Percentiles rank a stretch among this genome's conserved stretches.
Conservation (phyloP, 768 basidiomycete genomes). For the Suillus brevipes region DNA sequence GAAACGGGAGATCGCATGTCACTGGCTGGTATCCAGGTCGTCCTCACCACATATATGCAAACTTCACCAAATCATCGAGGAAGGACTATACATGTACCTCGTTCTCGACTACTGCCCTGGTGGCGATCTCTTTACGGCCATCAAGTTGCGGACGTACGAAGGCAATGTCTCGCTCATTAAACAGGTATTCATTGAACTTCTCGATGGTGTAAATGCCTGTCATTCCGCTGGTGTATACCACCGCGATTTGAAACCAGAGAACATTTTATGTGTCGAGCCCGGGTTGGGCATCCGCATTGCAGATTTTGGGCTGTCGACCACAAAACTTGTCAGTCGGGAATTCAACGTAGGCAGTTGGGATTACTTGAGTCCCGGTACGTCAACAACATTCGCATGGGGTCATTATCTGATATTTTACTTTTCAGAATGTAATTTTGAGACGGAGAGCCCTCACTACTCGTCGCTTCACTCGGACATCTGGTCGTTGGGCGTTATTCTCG, state of each 20-base stretch:
- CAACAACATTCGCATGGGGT: slow-evolving; percentile 23
- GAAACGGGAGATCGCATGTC: slow-evolving; percentile 56
- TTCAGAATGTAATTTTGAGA: slow-evolving; percentile 54
- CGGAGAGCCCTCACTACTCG: slow-evolving; percentile 26
- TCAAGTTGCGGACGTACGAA: slow-evolving; percentile 54
- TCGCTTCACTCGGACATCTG: slow-evolving; percentile 53
- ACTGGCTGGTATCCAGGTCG: slow-evolving; percentile 39
- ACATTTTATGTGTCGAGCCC: slow-evolving; percentile 59
- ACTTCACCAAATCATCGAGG: slow-evolving; percentile 61
- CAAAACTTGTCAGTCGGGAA: slow-evolving; percentile 43
- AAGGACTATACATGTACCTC: slow-evolving; percentile 64
- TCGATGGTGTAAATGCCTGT: slow-evolving; percentile 77
- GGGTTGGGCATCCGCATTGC: slow-evolving; percentile 60
- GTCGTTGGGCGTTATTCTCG: slow-evolving; percentile 77
- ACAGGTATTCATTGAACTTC: slow-evolving; percentile 67
- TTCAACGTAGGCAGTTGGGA: slow-evolving; percentile 59
- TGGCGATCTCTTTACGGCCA: slow-evolving; percentile 71
- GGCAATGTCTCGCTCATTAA: slow-evolving; percentile 64
- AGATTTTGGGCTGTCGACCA: slow-evolving; percentile 77
- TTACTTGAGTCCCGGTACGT: slow-evolving; percentile 73
- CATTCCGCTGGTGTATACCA: slow-evolving; percentile 74
- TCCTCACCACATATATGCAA: slow-evolving; percentile 62
- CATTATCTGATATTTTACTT: slow-evolving; percentile 7
- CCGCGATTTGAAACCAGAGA: slow-evolving; percentile 88
- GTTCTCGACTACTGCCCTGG: slow-evolving; percentile 57